Base-by-base conservation (phyloP, 1,284 basidiomycete genomes). In the Leccinum fallax region DNA sequence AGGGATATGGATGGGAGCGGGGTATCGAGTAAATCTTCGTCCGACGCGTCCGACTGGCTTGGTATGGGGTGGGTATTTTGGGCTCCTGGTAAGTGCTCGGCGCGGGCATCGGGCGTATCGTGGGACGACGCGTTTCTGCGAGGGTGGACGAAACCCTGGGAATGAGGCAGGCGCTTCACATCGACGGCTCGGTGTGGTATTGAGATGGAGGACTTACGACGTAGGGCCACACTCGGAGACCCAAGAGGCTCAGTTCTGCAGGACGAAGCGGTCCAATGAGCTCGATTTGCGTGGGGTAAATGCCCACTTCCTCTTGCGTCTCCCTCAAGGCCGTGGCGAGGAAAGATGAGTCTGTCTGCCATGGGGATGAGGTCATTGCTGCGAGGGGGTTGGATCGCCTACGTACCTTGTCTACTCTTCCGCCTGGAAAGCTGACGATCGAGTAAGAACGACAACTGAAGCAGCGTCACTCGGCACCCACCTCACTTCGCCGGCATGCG, bases 401-500 rank as follows among this genome's bases (percentile, higher is more conserved):
- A 19, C 79, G 54, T 66, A 86, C 86, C 63, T 84, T 74, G 71
- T 92, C 90, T 38, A 87, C 81, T 62, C 81, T 80, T 11, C 92
- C 91, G n/a, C 92, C 90, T 38, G 91, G 90, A 76, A 92, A 93
- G 78, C 91, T 93, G 68, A 7, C 5, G 38, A 32, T 5, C 24
- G 40, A 15, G 55, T 24, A 24, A 46, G 43, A 16, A 46, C 24
- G 24, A 24, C 4, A 24, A 24, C 2, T 21, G n/a, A n/a, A n/a
- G 21, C 9, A 19, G n/a, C 0, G 55, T 46, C 8, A n/a, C 4
- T 48, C 11, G 30, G 34, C 54, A 65, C 83, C 66, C 70, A 90
- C 91, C 91, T 90, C 38, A 93, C 85, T 79, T 93, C 90, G 16
- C 91, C 90, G 0, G 89, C 86, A 75, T 93, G 91, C 40, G 80